phyloP scores from a whole-genome alignment of 208 protist species.

The Trypanosoma rangeli region DNA sequence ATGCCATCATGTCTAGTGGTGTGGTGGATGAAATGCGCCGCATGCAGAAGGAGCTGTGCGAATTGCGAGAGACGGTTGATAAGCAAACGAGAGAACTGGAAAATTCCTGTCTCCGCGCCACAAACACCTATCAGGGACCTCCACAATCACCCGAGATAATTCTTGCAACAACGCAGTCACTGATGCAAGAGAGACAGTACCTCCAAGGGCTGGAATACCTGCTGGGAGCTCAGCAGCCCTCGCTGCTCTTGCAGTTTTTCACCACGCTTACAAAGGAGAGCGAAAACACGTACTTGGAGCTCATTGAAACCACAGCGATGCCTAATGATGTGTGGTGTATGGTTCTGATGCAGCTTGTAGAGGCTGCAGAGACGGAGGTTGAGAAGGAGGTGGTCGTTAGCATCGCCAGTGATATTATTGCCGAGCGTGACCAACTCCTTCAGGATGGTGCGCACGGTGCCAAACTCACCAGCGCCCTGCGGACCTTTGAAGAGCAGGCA shows the following conservation, averaged over 20 bases:
- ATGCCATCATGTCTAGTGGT: slow-evolving; percentile 52
- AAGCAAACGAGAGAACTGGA: background rate
- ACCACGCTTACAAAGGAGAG: slow-evolving; percentile 30
- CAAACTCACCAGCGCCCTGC: slow-evolving; percentile 49
- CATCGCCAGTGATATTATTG: slow-evolving; percentile 70
- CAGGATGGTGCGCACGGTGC: slow-evolving; percentile 35
- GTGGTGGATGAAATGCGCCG: slow-evolving; percentile 33
- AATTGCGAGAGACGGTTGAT: slow-evolving; percentile 32
- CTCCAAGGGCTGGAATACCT: slow-evolving; percentile 53
- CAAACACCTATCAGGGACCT: slow-evolving; percentile 27
- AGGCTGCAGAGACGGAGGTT: slow-evolving; percentile 29
- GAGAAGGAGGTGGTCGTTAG: slow-evolving; percentile 48
- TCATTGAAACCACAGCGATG: slow-evolving; percentile 40
- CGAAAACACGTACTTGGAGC: slow-evolving; percentile 31
- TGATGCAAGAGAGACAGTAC: slow-evolving; percentile 48
- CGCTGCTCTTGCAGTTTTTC: slow-evolving; percentile 50
- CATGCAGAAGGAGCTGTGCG: slow-evolving; percentile 51
- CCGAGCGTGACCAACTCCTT: slow-evolving; percentile 59
- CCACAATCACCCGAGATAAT: slow-evolving; percentile 60
- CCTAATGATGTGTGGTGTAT: slow-evolving; percentile 52
- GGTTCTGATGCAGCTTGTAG: slow-evolving; percentile 45
- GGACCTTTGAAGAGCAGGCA: slow-evolving; percentile 43
- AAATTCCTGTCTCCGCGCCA: background rate
- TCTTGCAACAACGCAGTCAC: slow-evolving; percentile 42
- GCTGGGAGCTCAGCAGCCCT: slow-evolving; percentile 38